Base-by-base conservation (phyloP, 176 grass and related monocot species). In the Metroxylon sagu region DNA sequence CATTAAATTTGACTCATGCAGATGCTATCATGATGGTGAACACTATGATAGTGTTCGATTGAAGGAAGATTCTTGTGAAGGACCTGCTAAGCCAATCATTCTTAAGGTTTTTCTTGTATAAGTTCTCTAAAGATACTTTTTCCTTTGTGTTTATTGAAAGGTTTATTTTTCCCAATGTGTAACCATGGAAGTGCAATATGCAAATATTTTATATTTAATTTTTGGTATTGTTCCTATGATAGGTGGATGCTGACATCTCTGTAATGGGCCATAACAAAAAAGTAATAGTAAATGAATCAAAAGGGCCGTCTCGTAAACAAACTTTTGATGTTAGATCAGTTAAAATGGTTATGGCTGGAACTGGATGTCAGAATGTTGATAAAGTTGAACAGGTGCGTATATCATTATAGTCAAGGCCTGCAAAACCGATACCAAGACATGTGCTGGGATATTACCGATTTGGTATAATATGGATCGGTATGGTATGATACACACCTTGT, bases 21-120 rank as follows among this genome's bases (percentile, higher is more conserved):
- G 86, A 71, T 96, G 77, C 14, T 96, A 90, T 74, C 87, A 96
- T 77, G 62, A 90, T 59, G 80, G 83, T 23, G 92, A 96, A 61
- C 92, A 96, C 59, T 96, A 96, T 67, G 88, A 88, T 27, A 96
- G 92, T 52, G 83, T 96, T 67, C 82, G 92, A 52, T 62, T 82
- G 52, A 79, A 68, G 74, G 92, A 96, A 65, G 92, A 96, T 88
- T 68, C 77, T 85, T 90, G 86, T 72, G 53, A 85, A 71, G 92
- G 92, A 66, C 80, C 92, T 87, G 92, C 92, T 70, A 77, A 77
- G 77, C 77, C 72, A 65, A 78, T 96, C 53, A 53, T 58, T 66
- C 84, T 96, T 65, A 85, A 90, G 91, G 91, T 96, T 56, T 61
- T 68, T 43, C n/a, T 52, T 51, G 6, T 62, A 19, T 50, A 53